Base-by-base conservation (phyloP, 805 yeast species). In the Saccharomycopsis javanensis region DNA sequence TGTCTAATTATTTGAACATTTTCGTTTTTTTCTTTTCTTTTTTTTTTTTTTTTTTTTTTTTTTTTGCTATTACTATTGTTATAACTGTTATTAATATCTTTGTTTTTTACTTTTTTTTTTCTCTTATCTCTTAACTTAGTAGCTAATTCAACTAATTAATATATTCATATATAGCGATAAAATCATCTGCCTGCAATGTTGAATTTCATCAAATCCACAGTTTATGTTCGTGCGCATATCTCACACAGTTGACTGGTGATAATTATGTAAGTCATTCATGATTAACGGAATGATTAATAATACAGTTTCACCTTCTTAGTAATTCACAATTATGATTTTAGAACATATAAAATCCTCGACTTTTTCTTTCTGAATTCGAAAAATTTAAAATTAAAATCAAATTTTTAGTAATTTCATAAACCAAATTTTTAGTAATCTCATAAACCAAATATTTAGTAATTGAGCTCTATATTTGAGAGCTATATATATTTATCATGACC, bases 401-500 rank as follows among this genome's bases (percentile, higher is more conserved):
- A n/a, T n/a, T n/a, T n/a, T n/a, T n/a, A n/a, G n/a, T n/a, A n/a
- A n/a, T n/a, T n/a, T n/a, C n/a, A n/a, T n/a, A n/a, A n/a, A n/a
- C n/a, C n/a, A n/a, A n/a, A n/a, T n/a, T n/a, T n/a, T n/a, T n/a
- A n/a, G n/a, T n/a, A n/a, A n/a, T n/a, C n/a, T n/a, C n/a, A n/a
- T n/a, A n/a, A n/a, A n/a, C n/a, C n/a, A n/a, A n/a, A n/a, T n/a
- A n/a, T n/a, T n/a, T n/a, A n/a, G n/a, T n/a, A n/a, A n/a, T n/a
- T n/a, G n/a, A n/a, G n/a, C n/a, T n/a, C n/a, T n/a, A n/a, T n/a
- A n/a, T n/a, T n/a, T n/a, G n/a, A n/a, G n/a, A n/a, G n/a, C n/a
- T n/a, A n/a, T n/a, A n/a, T n/a, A n/a, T n/a, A n/a, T n/a, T 5
- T 25, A 16, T 15, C 30, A 45, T 57, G 57, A 5, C 54, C 15